Evolutionary conservation across 768 basidiomycete genomes (phyloP).

Genomic region (Clitopilus passeckerianus): DNA sequence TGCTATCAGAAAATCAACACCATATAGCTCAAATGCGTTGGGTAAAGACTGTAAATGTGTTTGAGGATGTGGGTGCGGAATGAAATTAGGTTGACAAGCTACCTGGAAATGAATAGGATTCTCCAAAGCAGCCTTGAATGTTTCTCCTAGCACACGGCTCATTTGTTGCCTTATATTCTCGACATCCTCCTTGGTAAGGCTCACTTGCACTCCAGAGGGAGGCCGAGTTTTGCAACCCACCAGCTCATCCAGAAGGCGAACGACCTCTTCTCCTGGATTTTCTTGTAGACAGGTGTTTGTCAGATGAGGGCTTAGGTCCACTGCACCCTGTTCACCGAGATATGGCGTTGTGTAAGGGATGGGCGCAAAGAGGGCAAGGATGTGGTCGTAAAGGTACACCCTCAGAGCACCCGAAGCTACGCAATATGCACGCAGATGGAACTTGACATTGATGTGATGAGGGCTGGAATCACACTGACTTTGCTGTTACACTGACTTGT

Average conservation of each 20-base stretch:
- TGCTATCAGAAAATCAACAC: conserved; percentile 85
- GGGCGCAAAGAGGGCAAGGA: conserved; percentile 86
- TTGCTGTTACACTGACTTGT: too few relatives aligned
- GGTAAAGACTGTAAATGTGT: conserved; percentile 55
- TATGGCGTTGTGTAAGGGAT: conserved; percentile 56
- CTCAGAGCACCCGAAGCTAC: conserved; percentile 71
- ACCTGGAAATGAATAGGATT: conserved; percentile 87
- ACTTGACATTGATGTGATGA: conserved; percentile 45
- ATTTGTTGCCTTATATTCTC: conserved; percentile 56
- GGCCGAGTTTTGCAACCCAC: conserved; percentile 55
- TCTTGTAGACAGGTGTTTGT: conserved; percentile 91
- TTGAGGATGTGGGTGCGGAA: neutral
- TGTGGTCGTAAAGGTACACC: conserved; percentile 75
- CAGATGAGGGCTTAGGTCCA: conserved; percentile 71
- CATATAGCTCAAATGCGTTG: conserved; percentile 94
- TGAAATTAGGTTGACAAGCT: conserved; percentile 6
- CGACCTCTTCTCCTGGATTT: conserved; percentile 59
- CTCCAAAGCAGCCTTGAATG: conserved; percentile 80
- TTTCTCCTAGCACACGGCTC: conserved; percentile 63
- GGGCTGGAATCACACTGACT: conserved; percentile 29
- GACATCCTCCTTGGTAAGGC: conserved; percentile 27
- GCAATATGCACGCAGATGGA: conserved; percentile 90
- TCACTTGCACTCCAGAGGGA: conserved; percentile 2
- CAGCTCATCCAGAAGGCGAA: conserved; percentile 79
- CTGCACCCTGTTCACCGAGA: conserved; percentile 15